Evolutionary conservation across 148 eudicot species (phyloP).

Genomic region (Euryodendron excelsum): DNA sequence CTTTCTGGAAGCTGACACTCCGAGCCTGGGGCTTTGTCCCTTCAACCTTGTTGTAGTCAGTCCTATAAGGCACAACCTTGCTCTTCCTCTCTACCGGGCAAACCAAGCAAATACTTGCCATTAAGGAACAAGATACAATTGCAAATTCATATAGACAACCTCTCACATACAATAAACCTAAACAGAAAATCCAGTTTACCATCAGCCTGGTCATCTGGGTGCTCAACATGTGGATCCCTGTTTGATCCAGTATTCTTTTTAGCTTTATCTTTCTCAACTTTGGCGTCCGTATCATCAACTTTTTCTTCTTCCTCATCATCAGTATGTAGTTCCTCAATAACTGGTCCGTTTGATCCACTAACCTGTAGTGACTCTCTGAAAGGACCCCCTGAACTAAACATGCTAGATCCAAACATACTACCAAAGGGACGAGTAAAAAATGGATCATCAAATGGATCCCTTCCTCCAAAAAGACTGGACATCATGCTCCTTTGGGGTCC

Average conservation of each 20-base stretch:
- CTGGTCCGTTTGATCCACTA: constrained; percentile 39
- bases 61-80: constrained; percentile 18
- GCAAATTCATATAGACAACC: not conserved
- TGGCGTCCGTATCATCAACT: constrained; percentile 15
- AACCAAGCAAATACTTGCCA: not conserved
- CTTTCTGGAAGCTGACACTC: constrained; percentile 53
- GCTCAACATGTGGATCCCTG: constrained; percentile 64
- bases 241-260: constrained; percentile 4
- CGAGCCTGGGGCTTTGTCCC: constrained; percentile 28
- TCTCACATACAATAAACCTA: not conserved
- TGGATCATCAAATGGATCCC: constrained; percentile 77
- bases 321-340: constrained; percentile 58
- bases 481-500: constrained; percentile 33
- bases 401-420: constrained; percentile 29
- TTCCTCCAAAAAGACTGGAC: constrained; percentile 40
- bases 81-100: constrained; percentile 33
- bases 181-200: constrained; percentile 30
- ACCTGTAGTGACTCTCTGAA: constrained; percentile 19
- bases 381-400: constrained; percentile 28
- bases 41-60: constrained; percentile 25
- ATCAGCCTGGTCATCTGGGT: constrained; percentile 67
- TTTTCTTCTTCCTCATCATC: constrained; percentile 40
- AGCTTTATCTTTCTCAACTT: constrained; percentile 11
- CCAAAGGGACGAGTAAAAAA: constrained; percentile 62
- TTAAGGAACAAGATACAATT: not conserved